A percentile compares a stretch with the other conserved stretches of the same genome.
phyloP scores from a whole-genome alignment of 78 protist species.

The Andalucia godoyi region DNA sequence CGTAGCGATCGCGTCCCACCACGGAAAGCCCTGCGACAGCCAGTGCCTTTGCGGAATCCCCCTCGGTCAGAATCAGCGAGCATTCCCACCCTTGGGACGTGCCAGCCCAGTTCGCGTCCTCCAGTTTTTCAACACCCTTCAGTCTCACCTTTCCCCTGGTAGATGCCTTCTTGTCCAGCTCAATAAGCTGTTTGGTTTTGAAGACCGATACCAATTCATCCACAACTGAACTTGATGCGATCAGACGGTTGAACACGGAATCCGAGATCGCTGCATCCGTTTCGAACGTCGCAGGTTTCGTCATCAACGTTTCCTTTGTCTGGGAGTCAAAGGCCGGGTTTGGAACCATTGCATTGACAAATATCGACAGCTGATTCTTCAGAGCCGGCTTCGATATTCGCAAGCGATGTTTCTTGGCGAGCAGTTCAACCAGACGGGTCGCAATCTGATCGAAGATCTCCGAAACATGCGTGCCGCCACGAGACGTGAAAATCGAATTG shows the following conservation, averaged over 20 bases:
- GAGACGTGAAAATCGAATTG: slow-evolving; percentile 85
- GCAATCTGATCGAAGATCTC: slow-evolving; percentile 45
- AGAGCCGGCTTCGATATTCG: background rate
- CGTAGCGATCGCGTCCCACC: slow-evolving; percentile 86
- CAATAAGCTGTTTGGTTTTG: too few relatives aligned
- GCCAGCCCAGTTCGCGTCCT: slow-evolving; percentile 79
- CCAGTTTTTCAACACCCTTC: slow-evolving; percentile 79
- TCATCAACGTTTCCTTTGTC: background rate
- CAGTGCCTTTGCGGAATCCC: slow-evolving; percentile 87
- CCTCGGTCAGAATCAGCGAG: slow-evolving; percentile 97
- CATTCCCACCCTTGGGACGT: slow-evolving; percentile 34
- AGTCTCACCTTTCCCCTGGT: too few relatives aligned
- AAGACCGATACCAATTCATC: too few relatives aligned
- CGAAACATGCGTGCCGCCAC: slow-evolving; percentile 91
- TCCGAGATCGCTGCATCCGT: too few relatives aligned
- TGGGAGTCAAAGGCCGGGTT: slow-evolving; percentile 4
- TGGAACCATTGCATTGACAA: background rate
- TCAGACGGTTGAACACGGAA: too few relatives aligned
- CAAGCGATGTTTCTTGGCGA: background rate
- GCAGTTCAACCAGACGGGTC: background rate
- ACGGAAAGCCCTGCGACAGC: slow-evolving; percentile 64
- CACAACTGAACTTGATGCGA: too few relatives aligned
- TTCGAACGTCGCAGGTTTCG: too few relatives aligned
- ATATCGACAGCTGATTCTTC: background rate
- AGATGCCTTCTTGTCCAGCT: too few relatives aligned